A percentile compares a stretch with the other conserved stretches of the same genome.
Conservation (phyloP, 2,329 filamentous ascomycete genomes). For the Amauroascus niger region DNA sequence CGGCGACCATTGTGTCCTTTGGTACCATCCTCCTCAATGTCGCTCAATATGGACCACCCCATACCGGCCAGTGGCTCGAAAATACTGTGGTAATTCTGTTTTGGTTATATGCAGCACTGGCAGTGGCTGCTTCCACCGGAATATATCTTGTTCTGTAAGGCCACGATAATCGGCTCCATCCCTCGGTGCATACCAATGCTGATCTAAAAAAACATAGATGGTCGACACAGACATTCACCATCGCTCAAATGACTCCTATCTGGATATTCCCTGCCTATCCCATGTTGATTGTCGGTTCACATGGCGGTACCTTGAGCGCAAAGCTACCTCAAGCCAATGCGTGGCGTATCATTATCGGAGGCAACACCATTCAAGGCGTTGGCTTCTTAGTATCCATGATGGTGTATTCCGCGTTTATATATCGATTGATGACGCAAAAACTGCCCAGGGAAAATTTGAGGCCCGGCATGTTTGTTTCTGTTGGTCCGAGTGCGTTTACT, state of each 20-base stretch:
- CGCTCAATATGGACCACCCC: constrained; percentile 62
- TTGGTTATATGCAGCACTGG: constrained; percentile 62
- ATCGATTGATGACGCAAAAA: constrained; percentile 81
- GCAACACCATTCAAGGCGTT: constrained; percentile 53
- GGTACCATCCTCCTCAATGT: constrained; percentile 70
- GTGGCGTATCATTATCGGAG: constrained; percentile 50
- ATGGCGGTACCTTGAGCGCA: constrained; percentile 51
- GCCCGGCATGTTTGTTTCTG: constrained; percentile 76
- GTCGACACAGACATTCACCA: constrained; percentile 58
- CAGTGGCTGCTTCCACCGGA: constrained; percentile 56
- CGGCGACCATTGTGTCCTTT: constrained; percentile 57
- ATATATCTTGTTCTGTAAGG: constrained; percentile 63
- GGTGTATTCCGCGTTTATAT: constrained; percentile 76
- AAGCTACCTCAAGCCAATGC: constrained; percentile 38
- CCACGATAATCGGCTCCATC: neutral
- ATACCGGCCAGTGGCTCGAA: constrained; percentile 53
- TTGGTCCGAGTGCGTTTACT: constrained; percentile 65
- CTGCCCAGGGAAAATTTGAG: constrained; percentile 64
- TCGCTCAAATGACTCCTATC: constrained; percentile 75
- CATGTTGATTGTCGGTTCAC: constrained; percentile 63
- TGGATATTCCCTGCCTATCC: constrained; percentile 86
- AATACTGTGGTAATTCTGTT: constrained; percentile 56
- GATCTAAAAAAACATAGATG: constrained; percentile 40
- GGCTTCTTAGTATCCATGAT: constrained; percentile 60
- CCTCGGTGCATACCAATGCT: constrained; percentile 11